Percentiles rank a stretch among this genome's conserved stretches.
Conservation (phyloP, 2,329 filamentous ascomycete species). For the Venturia effusa region DNA sequence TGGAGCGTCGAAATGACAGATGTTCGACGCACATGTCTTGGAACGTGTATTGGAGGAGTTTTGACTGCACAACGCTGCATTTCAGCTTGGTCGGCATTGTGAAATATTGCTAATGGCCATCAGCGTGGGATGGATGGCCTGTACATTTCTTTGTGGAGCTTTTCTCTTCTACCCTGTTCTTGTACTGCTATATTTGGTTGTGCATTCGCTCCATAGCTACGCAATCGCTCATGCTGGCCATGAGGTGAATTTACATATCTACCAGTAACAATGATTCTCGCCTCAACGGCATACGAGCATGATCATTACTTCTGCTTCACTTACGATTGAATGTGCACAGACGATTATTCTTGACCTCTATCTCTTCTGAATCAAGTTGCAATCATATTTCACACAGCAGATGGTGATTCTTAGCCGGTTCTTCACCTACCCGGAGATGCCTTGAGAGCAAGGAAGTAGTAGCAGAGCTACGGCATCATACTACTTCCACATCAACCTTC, state of each 20-base stretch:
- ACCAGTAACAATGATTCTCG: not conserved
- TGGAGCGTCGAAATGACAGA: not conserved
- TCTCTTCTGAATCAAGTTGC: not conserved
- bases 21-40: not conserved
- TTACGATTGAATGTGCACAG: not conserved
- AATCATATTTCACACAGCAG: no score
- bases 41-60: not conserved
- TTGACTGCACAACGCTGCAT: not conserved
- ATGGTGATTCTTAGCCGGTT: no score
- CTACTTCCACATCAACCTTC: not conserved
- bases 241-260: not conserved
- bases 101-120: not conserved
- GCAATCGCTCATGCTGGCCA: not conserved
- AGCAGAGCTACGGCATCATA: no score
- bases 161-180: slow-evolving; percentile 7
- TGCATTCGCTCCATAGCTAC: not conserved
- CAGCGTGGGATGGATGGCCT: not conserved
- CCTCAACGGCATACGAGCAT: not conserved
- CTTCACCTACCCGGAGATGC: no score
- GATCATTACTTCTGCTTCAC: not conserved
- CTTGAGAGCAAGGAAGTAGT: no score
- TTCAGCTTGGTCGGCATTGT: slow-evolving; percentile 2
- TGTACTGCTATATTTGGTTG: slow-evolving; percentile 2
- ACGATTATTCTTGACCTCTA: no score
- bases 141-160: not conserved